A percentile compares a stretch with the other conserved stretches of the same genome.
These are phyloP conservation scores for Ceratobasidium sp. DNA, from an alignment of 1,284 basidiomycete genomes.

Conservation along the genomic window DNA sequence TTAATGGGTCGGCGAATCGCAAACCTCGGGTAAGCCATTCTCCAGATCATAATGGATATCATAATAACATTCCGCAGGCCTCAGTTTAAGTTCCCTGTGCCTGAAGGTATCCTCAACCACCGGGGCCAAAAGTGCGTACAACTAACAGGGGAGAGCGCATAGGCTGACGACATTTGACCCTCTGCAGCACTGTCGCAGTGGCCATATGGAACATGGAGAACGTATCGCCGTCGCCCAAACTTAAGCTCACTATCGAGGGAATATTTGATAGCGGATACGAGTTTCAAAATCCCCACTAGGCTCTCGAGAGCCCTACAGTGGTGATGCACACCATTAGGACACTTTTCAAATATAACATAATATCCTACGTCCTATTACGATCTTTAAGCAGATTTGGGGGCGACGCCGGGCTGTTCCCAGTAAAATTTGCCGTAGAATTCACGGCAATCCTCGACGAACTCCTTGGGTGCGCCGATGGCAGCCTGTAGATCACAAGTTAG, in stretches of 20 bases:
- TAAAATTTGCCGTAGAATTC: conserved; percentile 44
- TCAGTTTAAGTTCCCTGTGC: conserved; percentile 82
- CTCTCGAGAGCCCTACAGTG: neutral
- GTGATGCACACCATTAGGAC: neutral
- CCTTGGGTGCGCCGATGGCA: conserved; percentile 20
- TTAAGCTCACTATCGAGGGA: conserved; percentile 38
- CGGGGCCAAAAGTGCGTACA: conserved; percentile 73
- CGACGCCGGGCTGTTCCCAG: conserved; percentile 43
- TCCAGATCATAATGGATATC: neutral
- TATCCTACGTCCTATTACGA: neutral
- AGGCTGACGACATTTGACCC: neutral
- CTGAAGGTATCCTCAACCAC: conserved; percentile 79
- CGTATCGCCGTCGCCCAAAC: conserved; percentile 23
- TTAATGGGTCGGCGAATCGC: conserved; percentile 82
- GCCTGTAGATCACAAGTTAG: conserved; percentile 7
- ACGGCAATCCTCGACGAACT: conserved; percentile 35
- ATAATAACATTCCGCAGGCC: conserved; percentile 62
- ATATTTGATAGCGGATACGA: conserved; percentile 44
- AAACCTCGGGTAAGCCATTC: conserved; percentile 71
- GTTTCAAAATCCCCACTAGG: conserved; percentile 16
- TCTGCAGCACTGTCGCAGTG: conserved; percentile 73
- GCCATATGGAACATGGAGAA: conserved; percentile 53
- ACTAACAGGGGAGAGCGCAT: neutral
- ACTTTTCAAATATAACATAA: neutral
- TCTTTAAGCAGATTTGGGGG: conserved; percentile 4